These are phyloP conservation scores for Rhizopogon salebrosus DNA, from an alignment of 768 basidiomycete genomes.

Conservation along the genomic window DNA sequence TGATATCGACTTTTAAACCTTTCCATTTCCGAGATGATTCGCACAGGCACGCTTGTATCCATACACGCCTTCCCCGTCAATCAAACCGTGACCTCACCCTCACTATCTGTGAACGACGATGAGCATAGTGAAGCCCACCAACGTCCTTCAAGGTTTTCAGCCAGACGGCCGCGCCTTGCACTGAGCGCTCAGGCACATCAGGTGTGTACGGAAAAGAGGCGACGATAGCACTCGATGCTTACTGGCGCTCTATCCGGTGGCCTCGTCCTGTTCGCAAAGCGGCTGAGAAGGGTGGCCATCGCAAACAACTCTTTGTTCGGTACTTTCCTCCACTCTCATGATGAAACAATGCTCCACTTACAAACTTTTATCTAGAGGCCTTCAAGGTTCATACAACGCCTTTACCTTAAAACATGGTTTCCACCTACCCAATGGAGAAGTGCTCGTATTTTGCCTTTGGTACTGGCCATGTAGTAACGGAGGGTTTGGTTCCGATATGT, in stretches of 20 bases:
- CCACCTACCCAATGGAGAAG: slow-evolving; percentile 73
- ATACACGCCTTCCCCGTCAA: slow-evolving; percentile 65
- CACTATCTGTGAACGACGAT: slow-evolving; percentile 29
- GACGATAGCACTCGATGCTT: slow-evolving; percentile 82
- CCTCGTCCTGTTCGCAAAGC: no score
- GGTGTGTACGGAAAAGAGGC: slow-evolving; percentile 57
- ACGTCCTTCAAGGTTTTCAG: slow-evolving; percentile 14
- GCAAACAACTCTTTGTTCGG: no score
- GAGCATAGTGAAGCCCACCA: slow-evolving; percentile 11
- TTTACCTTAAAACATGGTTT: no score
- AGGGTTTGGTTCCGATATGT: slow-evolving; percentile 69
- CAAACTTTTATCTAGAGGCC: no score
- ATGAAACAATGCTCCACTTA: no score
- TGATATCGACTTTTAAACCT: slow-evolving; percentile 4
- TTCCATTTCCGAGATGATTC: neutral
- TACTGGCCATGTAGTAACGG: slow-evolving; percentile 69
- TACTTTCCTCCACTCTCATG: no score
- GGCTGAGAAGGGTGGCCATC: no score
- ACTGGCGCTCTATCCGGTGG: no score
- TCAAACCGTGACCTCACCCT: slow-evolving; percentile 12
- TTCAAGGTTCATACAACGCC: no score
- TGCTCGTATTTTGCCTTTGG: slow-evolving; percentile 71
- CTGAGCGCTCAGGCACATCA: slow-evolving; percentile 60
- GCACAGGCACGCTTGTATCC: slow-evolving; percentile 64
- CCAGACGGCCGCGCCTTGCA: slow-evolving; percentile 49